These are phyloP conservation scores for Hemileccinum impolitum DNA, from an alignment of 768 basidiomycete species.

Conservation along the genomic window DNA sequence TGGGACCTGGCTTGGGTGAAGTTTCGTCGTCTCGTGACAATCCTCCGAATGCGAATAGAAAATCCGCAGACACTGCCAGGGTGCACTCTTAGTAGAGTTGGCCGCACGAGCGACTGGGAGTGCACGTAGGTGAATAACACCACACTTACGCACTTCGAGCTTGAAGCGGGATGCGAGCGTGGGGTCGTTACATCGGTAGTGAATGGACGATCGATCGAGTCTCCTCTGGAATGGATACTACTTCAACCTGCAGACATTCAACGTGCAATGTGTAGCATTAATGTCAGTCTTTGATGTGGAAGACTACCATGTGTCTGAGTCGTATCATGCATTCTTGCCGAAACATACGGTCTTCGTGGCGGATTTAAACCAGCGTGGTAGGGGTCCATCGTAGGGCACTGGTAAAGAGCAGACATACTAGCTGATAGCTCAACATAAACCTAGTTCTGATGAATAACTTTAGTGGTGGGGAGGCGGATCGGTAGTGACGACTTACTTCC, in stretches of 20 bases:
- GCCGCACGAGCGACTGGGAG: slow-evolving; percentile 31
- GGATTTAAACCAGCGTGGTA: slow-evolving; percentile 4
- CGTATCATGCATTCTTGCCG: neutral
- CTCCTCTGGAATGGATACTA: neutral
- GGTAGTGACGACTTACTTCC: slow-evolving; percentile 47
- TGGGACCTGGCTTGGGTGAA: slow-evolving; percentile 4
- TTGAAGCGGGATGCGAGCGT: slow-evolving; percentile 26
- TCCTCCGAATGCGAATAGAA: neutral
- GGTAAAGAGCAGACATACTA: slow-evolving; percentile 2
- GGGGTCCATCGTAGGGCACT: slow-evolving; percentile 1
- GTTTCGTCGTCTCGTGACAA: neutral
- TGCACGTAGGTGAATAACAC: slow-evolving; percentile 36
- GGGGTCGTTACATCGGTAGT: slow-evolving; percentile 27
- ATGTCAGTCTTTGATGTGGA: slow-evolving; percentile 4
- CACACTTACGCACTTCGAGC: slow-evolving; percentile 27
- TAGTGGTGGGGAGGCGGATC: neutral
- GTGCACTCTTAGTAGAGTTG: neutral
- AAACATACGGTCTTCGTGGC: neutral
- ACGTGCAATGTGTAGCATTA: slow-evolving; percentile 13
- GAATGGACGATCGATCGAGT: slow-evolving; percentile 2
- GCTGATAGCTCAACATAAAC: slow-evolving; percentile 2
- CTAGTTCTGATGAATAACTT: slow-evolving; percentile 34
- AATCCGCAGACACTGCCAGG: slow-evolving; percentile 6
- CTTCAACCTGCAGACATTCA: neutral
- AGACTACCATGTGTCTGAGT: neutral